A percentile compares a stretch with the other conserved stretches of the same genome.
Evolutionary conservation across 768 basidiomycete species (phyloP).

Genomic region (Podaxis mareebaensis): DNA sequence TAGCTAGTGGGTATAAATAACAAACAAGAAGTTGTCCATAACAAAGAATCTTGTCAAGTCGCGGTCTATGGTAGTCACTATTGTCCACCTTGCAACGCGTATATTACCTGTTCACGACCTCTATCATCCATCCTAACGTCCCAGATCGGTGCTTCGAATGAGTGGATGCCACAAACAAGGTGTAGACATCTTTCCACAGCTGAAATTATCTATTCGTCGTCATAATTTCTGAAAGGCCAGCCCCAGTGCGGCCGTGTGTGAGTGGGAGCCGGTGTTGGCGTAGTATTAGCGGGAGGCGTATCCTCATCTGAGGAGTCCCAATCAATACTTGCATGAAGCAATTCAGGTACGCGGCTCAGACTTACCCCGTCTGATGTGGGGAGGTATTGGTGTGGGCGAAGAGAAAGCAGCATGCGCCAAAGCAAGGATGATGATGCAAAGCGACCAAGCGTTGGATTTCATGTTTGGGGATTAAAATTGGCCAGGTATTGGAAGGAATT

Average conservation of each 20-base stretch:
- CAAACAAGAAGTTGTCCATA: no score
- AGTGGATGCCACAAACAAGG: no score
- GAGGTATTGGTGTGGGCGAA: neutral
- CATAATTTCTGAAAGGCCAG: constrained; percentile 7
- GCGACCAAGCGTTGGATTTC: neutral
- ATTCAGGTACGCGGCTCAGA: neutral
- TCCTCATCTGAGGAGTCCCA: neutral
- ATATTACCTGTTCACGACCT: no score
- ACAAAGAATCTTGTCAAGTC: no score
- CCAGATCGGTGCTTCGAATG: no score
- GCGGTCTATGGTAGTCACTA: no score
- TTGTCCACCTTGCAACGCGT: no score
- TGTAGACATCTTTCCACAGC: no score
- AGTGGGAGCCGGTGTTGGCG: neutral
- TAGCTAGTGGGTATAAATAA: neutral
- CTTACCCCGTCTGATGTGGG: neutral
- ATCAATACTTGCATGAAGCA: neutral
- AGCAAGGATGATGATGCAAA: neutral
- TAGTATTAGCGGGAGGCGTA: neutral
- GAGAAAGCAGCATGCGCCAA: neutral
- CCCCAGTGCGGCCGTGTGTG: neutral
- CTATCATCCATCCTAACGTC: no score
- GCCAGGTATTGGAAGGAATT: neutral
- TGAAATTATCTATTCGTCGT: neutral
- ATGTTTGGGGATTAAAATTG: neutral